Evolutionary conservation across 83 land plant genomes (phyloP).

Genomic region (Thuja plicata): DNA sequence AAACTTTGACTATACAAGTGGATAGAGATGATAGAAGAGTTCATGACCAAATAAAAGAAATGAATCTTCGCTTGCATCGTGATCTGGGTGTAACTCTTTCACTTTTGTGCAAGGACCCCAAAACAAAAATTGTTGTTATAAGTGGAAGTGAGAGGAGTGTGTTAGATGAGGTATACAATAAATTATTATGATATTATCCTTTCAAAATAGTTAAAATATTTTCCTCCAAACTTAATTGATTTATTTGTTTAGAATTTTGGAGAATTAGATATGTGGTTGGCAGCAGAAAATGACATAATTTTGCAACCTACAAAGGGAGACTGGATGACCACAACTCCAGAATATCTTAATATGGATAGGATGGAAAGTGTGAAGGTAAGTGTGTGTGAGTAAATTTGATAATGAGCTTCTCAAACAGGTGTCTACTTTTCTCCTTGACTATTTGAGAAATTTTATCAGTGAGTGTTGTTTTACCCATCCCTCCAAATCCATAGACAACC

Average conservation of each 20-base stretch:
- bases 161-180: constrained; percentile 42
- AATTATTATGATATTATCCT: not conserved
- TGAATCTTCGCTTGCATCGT: constrained; percentile 45
- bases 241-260: constrained; percentile 25
- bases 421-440: not conserved
- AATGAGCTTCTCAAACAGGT: not conserved
- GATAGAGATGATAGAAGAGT: constrained; percentile 46
- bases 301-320: constrained; percentile 32
- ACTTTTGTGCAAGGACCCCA: constrained; percentile 36
- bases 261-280: constrained; percentile 29
- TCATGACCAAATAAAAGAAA: constrained; percentile 49
- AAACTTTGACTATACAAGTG: constrained; percentile 48
- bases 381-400: not conserved
- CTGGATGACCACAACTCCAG: constrained; percentile 38
- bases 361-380: constrained; percentile 51
- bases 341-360: constrained; percentile 33
- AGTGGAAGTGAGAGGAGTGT: constrained; percentile 55
- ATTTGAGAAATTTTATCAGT: no score
- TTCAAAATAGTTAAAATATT: not conserved
- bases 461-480: no score
- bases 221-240: not conserved
- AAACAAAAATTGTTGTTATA: constrained; percentile 47
- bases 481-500: no score
- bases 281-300: constrained; percentile 39
- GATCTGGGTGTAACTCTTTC: constrained; percentile 27